Evolutionary conservation across 2,329 filamentous ascomycete species (phyloP).

Genomic region (Aaosphaeria pasadenensis): DNA sequence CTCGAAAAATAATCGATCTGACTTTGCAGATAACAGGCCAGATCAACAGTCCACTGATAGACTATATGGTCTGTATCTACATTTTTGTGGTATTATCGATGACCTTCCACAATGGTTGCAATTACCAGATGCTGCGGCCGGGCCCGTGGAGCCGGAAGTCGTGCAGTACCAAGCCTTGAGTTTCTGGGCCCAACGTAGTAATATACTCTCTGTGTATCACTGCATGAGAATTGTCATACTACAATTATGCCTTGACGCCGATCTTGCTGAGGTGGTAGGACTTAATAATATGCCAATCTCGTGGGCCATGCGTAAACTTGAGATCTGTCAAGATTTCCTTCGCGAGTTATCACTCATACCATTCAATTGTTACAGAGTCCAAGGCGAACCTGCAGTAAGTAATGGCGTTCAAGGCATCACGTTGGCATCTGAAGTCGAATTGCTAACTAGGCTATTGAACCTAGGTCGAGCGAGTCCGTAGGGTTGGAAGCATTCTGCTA

Average conservation of each 20-base stretch:
- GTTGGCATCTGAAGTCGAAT: neutral
- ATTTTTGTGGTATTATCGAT: neutral
- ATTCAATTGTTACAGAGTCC: constrained; percentile 1
- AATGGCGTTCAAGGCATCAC: neutral
- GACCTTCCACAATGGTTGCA: neutral
- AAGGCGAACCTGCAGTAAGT: neutral
- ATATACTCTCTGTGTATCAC: neutral
- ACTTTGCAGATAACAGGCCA: too few relatives aligned
- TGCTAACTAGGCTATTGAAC: neutral
- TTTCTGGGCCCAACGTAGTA: constrained; percentile 1
- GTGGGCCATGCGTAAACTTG: neutral
- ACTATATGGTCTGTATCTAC: neutral
- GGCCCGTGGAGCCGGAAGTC: neutral
- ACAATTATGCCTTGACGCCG: neutral
- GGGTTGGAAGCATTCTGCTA: neutral
- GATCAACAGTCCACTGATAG: too few relatives aligned
- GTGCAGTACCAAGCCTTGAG: neutral
- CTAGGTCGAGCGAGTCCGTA: neutral
- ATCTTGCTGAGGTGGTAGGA: neutral
- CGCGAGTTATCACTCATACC: neutral
- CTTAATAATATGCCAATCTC: neutral
- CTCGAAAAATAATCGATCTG: neutral
- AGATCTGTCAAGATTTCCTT: neutral
- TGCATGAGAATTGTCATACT: neutral
- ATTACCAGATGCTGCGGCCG: neutral